A percentile compares a stretch with the other conserved stretches of the same genome.
Conservation (phyloP, 495 filamentous ascomycete species). For the Talaromyces ruber region DNA sequence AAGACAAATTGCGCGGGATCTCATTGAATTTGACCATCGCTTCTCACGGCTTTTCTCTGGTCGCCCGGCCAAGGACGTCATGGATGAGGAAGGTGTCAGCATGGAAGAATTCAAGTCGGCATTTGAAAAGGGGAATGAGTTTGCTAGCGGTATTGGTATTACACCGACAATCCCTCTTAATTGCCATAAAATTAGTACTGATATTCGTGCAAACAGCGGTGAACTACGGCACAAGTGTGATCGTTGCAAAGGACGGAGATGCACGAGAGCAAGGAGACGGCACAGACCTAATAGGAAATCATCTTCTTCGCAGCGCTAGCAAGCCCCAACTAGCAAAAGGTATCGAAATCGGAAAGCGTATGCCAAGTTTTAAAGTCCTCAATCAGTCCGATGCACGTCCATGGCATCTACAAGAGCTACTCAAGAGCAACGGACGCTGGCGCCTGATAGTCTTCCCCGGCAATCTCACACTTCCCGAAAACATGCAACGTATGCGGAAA, state of each 20-base stretch:
- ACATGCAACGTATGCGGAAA: conserved; percentile 30
- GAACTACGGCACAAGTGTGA: conserved; percentile 23
- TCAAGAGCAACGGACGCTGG: conserved; percentile 54
- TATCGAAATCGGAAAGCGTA: conserved; percentile 44
- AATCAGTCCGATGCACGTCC: conserved; percentile 52
- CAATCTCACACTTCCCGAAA: conserved; percentile 33
- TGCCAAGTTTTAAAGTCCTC: conserved; percentile 52
- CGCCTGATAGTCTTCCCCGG: conserved; percentile 60
- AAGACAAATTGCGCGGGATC: conserved; percentile 57
- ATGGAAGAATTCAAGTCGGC: conserved; percentile 39
- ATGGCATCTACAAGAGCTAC: conserved; percentile 37
- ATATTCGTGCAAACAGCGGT: conserved; percentile 13
- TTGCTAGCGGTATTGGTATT: conserved; percentile 30
- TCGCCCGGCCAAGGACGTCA: conserved; percentile 23
- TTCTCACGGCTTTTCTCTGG: conserved; percentile 19
- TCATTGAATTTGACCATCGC: conserved; percentile 59
- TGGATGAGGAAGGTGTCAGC: conserved; percentile 34
- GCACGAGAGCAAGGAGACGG: conserved; percentile 2
- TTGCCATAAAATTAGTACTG: neutral
- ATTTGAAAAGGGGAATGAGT: conserved; percentile 28
- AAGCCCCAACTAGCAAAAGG: conserved; percentile 31
- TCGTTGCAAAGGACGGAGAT: conserved; percentile 19
- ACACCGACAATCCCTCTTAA: neutral
- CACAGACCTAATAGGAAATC: conserved; percentile 13
- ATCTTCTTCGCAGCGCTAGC: neutral